These are phyloP conservation scores for Ustanciosporium gigantosporum DNA, from an alignment of 1,284 basidiomycete species.

Conservation along the genomic window DNA sequence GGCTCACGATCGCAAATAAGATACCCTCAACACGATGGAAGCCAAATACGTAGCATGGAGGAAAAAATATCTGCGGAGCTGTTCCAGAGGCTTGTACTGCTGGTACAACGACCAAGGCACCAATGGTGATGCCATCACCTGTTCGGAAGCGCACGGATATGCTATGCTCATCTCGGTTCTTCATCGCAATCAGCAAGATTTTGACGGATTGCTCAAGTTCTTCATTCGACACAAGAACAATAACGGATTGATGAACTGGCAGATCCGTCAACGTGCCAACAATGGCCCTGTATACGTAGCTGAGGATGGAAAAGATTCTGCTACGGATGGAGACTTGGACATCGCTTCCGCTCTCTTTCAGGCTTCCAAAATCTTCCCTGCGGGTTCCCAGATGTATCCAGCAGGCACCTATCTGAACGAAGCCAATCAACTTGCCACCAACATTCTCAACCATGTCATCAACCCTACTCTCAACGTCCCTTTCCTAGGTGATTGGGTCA, in stretches of 20 bases:
- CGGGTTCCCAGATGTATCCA: too few relatives aligned
- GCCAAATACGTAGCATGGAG: conserved; percentile 40
- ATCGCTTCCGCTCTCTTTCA: conserved; percentile 51
- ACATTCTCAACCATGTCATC: conserved; percentile 32
- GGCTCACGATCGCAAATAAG: too few relatives aligned
- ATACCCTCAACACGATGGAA: too few relatives aligned
- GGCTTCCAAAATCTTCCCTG: conserved; percentile 26
- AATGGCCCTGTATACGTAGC: conserved; percentile 31
- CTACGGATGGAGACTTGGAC: conserved; percentile 56
- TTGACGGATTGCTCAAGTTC: conserved; percentile 47
- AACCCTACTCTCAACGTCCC: conserved; percentile 43
- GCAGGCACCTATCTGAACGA: conserved; percentile 31
- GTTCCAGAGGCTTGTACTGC: conserved; percentile 38
- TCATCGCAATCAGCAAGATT: conserved; percentile 45
- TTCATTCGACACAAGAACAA: conserved; percentile 44
- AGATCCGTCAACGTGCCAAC: conserved; percentile 26
- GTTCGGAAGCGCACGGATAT: conserved; percentile 56
- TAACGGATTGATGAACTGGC: conserved; percentile 55
- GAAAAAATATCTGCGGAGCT: conserved; percentile 18
- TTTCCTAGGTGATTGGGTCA: conserved; percentile 54
- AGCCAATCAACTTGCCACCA: conserved; percentile 26
- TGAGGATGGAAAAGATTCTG: conserved; percentile 42
- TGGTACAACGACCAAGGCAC: conserved; percentile 49
- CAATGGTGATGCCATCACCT: conserved; percentile 55
- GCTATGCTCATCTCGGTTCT: conserved; percentile 54